phyloP scores from a whole-genome alignment of 2,329 filamentous ascomycete genomes.

The Cadophora luteo-olivacea region DNA sequence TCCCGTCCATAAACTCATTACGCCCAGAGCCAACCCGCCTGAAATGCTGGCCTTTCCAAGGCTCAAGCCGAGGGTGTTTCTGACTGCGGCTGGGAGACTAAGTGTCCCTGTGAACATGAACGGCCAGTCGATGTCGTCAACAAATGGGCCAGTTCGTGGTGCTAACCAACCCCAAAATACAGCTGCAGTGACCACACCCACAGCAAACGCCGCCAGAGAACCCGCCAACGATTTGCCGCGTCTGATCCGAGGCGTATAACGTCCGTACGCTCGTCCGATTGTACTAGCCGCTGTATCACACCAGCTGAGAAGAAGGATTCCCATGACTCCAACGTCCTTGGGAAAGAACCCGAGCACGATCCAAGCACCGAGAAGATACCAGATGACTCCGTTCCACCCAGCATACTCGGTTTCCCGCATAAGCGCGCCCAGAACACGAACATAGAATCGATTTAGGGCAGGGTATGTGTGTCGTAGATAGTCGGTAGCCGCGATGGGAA shows the following conservation, averaged over 20 bases:
- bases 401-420: constrained; percentile 97
- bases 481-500: constrained; percentile 86
- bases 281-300: constrained; percentile 97
- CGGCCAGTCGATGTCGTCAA: constrained; percentile 70
- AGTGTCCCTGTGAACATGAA: constrained; percentile 86
- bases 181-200: constrained; percentile 82
- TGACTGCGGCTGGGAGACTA: constrained; percentile 67
- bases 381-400: constrained; percentile 96
- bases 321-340: constrained; percentile 91
- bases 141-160: constrained; percentile 69
- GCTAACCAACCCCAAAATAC: constrained; percentile 90
- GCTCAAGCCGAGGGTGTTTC: constrained; percentile 66
- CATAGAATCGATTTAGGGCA: constrained; percentile 86
- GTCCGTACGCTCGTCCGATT: constrained; percentile 87
- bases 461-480: constrained; percentile 82
- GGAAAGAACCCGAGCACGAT: constrained; percentile 84
- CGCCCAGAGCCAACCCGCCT: constrained; percentile 75
- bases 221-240: constrained; percentile 92
- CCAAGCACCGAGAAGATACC: constrained; percentile 92
- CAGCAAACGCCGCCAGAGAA: constrained; percentile 80
- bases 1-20: constrained; percentile 88
- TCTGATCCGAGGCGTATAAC: constrained; percentile 85
- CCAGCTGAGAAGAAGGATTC: constrained; percentile 91
- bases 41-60: constrained; percentile 65
- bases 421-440: constrained; percentile 81